Evolutionary conservation across 2,329 filamentous ascomycete species (phyloP).

Genomic region (Neocatenulostroma microsporum): DNA sequence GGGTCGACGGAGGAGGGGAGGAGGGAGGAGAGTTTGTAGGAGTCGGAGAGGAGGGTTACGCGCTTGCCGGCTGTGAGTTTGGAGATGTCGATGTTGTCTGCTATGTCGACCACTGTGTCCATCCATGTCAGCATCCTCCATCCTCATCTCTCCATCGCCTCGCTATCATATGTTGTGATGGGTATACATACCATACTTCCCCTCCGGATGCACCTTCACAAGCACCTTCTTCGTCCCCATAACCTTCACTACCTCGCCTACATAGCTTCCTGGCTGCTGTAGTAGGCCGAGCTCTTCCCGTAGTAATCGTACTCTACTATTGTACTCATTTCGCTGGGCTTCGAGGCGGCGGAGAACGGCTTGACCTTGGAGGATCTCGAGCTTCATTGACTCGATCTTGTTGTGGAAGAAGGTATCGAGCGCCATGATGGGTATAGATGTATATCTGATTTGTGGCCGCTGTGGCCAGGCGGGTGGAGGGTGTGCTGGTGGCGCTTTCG

Average conservation of each 20-base stretch:
- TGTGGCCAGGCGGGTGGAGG: too few species aligned
- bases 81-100: conserved; percentile 84
- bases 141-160: not conserved
- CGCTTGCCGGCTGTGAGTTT: conserved; percentile 98
- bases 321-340: conserved; percentile 98
- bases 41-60: conserved; percentile 91
- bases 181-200: conserved; percentile 80
- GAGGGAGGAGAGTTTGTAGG: conserved; percentile 98
- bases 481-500: too few species aligned
- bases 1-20: conserved; percentile 96
- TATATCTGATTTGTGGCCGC: too few species aligned
- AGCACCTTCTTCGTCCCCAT: conserved; percentile 99
- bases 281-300: conserved; percentile 91
- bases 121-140: conserved; percentile 2
- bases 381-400: conserved; percentile 99
- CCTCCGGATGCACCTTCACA: conserved; percentile 97
- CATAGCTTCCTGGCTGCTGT: conserved; percentile 95
- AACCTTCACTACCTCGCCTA: conserved; percentile 99
- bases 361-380: conserved; percentile 98
- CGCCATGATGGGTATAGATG: conserved; percentile 71
- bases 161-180: conserved; percentile 8
- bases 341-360: conserved; percentile 89
- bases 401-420: conserved; percentile 99
- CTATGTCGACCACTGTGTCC: conserved; percentile 77
- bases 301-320: conserved; percentile 89